phyloP scores from a whole-genome alignment of 345 rosid genomes.

The Melastoma malabathricum region DNA sequence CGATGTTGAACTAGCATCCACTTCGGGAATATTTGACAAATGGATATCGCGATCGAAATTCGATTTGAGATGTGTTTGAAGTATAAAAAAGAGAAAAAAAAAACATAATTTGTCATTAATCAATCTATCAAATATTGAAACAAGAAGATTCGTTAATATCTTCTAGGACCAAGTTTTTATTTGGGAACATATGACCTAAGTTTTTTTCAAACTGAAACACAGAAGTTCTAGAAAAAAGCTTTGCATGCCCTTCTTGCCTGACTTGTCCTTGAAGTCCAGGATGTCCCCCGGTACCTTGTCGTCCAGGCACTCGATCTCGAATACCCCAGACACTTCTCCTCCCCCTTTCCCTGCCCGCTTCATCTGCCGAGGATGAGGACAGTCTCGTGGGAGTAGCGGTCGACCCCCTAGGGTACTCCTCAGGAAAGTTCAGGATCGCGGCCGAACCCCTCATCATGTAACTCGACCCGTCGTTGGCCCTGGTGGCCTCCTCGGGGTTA shows the following conservation, averaged over 20 bases:
- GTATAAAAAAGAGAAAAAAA: too few relatives aligned
- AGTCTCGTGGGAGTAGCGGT: constrained; percentile 8
- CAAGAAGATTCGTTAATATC: too few relatives aligned
- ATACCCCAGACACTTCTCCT: constrained; percentile 14
- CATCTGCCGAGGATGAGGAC: neutral
- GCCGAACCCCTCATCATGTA: constrained; percentile 48
- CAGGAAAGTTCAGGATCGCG: constrained; percentile 70
- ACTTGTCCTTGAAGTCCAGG: constrained; percentile 23
- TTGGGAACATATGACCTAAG: too few relatives aligned
- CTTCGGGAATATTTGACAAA: too few relatives aligned
- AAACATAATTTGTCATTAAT: too few relatives aligned
- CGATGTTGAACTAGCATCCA: too few relatives aligned
- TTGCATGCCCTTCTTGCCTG: constrained; percentile 4
- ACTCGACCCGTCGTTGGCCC: constrained; percentile 78
- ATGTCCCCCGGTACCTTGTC: constrained; percentile 45
- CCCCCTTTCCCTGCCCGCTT: constrained; percentile 6
- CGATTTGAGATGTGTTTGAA: too few relatives aligned
- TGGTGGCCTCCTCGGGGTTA: constrained; percentile 67
- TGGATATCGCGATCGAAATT: too few relatives aligned
- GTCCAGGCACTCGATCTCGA: constrained; percentile 47
- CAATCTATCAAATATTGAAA: too few relatives aligned
- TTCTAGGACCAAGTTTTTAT: too few relatives aligned
- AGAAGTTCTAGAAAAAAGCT: too few relatives aligned
- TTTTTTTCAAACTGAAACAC: too few relatives aligned
- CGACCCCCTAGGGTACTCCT: constrained; percentile 27